phyloP scores from a whole-genome alignment of 2,329 filamentous ascomycete species.

The Neonectria faginata region DNA sequence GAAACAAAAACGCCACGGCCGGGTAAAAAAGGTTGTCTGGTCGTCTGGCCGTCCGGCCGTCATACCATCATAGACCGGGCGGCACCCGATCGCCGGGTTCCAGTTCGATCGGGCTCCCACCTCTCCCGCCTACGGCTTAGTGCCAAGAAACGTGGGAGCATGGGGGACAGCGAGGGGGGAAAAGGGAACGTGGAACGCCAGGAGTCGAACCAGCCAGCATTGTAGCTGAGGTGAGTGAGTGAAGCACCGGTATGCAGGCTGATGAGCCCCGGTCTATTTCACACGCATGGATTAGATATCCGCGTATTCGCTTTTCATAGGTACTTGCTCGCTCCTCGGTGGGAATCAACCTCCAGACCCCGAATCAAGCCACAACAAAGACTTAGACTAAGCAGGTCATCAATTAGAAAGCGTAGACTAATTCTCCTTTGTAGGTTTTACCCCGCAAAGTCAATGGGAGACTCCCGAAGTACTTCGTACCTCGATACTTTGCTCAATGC shows the following conservation, averaged over 20 bases:
- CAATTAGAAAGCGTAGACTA: background rate
- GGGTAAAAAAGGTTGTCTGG: background rate
- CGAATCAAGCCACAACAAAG: background rate
- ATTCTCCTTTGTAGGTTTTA: background rate
- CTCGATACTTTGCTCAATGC: background rate
- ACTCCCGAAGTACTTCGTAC: background rate
- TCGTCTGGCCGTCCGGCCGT: background rate
- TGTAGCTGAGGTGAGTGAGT: constrained; percentile 1
- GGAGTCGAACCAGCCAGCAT: background rate
- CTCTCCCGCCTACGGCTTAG: constrained; percentile 29
- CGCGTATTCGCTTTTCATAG: background rate
- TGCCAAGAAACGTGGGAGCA: constrained; percentile 26
- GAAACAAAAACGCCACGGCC: background rate
- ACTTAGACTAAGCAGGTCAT: background rate
- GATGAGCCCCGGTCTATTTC: background rate
- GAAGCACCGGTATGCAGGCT: background rate
- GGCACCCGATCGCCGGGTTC: constrained; percentile 21
- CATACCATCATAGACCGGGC: constrained; percentile 12
- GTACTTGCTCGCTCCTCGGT: background rate
- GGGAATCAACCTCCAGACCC: background rate
- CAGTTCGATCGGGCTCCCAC: constrained; percentile 24
- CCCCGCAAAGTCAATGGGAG: constrained; percentile 2
- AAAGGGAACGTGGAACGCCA: background rate
- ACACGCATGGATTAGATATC: background rate
- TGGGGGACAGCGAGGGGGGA: constrained; percentile 10